These are phyloP conservation scores for Serendipita vermifera DNA, from an alignment of 768 basidiomycete genomes.

Conservation along the genomic window DNA sequence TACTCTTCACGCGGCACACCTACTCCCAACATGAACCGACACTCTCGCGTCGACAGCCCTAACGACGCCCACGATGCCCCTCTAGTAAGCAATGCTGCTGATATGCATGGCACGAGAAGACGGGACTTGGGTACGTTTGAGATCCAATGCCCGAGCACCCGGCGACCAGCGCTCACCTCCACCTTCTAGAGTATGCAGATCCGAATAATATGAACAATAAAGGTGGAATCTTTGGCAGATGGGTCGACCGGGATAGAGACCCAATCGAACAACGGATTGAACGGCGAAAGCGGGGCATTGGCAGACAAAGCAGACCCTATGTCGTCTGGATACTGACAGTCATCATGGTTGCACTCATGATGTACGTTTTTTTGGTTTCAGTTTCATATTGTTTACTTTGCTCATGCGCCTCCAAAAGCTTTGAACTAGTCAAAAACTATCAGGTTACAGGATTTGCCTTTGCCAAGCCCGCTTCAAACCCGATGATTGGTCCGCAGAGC, in stretches of 20 bases:
- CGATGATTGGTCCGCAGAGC: constrained; percentile 81
- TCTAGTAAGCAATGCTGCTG: constrained; percentile 37
- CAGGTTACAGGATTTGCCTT: neutral
- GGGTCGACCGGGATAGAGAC: constrained; percentile 12
- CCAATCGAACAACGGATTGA: constrained; percentile 74
- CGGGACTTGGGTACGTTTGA: constrained; percentile 39
- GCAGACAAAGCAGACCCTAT: constrained; percentile 66
- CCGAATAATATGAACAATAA: constrained; percentile 31
- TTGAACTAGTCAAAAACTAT: neutral
- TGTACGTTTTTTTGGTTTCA: constrained; percentile 15
- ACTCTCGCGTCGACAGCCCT: neutral
- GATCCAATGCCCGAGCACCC: neutral
- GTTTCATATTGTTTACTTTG: neutral
- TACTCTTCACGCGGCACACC: constrained; percentile 13
- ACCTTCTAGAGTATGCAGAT: constrained; percentile 48
- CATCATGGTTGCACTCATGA: constrained; percentile 27
- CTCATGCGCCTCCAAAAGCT: constrained; percentile 16
- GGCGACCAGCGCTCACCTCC: neutral
- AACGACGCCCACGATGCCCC: constrained; percentile 23
- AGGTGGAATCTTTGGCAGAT: constrained; percentile 27
- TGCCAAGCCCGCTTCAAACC: constrained; percentile 61
- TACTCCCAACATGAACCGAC: constrained; percentile 15
- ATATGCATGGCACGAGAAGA: constrained; percentile 28
- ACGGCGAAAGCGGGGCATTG: constrained; percentile 73
- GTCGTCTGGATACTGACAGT: constrained; percentile 27